Base-by-base conservation (phyloP, 805 yeast species). In the Yarrowia sp. region DNA sequence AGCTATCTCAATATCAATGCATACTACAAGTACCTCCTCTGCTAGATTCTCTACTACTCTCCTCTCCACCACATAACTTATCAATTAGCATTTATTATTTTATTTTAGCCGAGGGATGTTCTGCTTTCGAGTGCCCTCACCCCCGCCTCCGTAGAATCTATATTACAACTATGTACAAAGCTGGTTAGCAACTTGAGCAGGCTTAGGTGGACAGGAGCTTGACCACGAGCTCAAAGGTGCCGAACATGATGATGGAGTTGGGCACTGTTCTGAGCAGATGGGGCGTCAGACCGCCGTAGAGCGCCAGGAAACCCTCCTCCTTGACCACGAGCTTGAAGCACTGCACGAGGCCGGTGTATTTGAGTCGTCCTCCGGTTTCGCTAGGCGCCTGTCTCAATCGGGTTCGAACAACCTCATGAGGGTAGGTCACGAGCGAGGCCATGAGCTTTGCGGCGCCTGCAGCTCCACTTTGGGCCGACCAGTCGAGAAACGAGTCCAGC, bases 211-310 rank as follows among this genome's bases (percentile, higher is more conserved):
- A 59, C 36, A 88, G 78, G n/a, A 86, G 72, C 69, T 83, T 84
- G 59, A 89, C 87, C 68, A 90, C 87, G 42, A 95, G 77, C 77
- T 95, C 99, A 98, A 98, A 95, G 3, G 98, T 93, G 56, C 99
- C 99, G 82, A 95, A 95, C 99, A 95, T 95, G 73, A 95, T 94
- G 77, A 95, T 92, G 75, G 97, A 90, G 79, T 95, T 95, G 3
- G 99, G 99, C 66, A 95, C 99, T 0, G 99, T 95, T 79, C 99
- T 86, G 81, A 95, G 85, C 75, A 95, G 81, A 79, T 95, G 99
- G 4, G 99, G 98, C 1, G 99, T 95, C 74, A 95, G 83, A 0
- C 99, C 99, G 69, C 99, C 97, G 77, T 95, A 95, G 92, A 95
- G 90, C 12, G 97, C 89, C 8, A 85, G 88, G 66, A 94, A 79